phyloP scores from a whole-genome alignment of 1,284 basidiomycete species.

The Rhodofomes roseus region DNA sequence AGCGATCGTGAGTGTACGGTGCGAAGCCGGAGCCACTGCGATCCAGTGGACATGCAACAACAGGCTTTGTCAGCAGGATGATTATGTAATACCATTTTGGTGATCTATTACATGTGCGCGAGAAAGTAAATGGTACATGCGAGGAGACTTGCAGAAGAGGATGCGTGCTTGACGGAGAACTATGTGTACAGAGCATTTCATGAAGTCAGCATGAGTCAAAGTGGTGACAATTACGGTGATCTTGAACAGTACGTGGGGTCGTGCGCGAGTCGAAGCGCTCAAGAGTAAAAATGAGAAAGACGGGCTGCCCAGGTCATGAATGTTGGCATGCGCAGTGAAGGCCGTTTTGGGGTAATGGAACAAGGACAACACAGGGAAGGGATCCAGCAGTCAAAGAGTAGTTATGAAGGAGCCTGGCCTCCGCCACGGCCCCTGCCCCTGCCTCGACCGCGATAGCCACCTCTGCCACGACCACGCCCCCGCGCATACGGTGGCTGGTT shows the following conservation, averaged over 20 bases:
- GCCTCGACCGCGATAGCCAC: slow-evolving; percentile 30
- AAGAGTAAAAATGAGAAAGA: neutral
- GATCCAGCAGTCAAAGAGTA: neutral
- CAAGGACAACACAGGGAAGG: too few relatives aligned
- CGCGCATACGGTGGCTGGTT: slow-evolving; percentile 3
- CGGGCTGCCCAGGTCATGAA: neutral
- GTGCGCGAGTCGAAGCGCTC: neutral
- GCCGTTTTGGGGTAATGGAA: too few relatives aligned
- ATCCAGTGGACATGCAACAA: neutral
- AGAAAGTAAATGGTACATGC: too few relatives aligned
- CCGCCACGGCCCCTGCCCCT: slow-evolving; percentile 37
- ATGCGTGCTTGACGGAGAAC: neutral
- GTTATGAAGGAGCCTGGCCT: slow-evolving; percentile 8
- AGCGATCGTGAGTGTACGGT: neutral
- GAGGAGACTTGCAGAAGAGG: neutral
- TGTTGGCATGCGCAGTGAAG: neutral
- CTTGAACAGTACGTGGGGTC: neutral
- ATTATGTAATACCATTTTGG: neutral
- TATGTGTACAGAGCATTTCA: neutral
- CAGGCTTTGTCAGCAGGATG: neutral
- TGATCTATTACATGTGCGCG: too few relatives aligned
- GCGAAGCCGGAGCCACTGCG: neutral
- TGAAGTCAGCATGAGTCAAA: neutral
- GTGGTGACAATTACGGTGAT: neutral
- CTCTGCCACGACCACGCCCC: slow-evolving; percentile 27